Conservation (phyloP, 148 eudicot species). For the Oxyria digyna region DNA sequence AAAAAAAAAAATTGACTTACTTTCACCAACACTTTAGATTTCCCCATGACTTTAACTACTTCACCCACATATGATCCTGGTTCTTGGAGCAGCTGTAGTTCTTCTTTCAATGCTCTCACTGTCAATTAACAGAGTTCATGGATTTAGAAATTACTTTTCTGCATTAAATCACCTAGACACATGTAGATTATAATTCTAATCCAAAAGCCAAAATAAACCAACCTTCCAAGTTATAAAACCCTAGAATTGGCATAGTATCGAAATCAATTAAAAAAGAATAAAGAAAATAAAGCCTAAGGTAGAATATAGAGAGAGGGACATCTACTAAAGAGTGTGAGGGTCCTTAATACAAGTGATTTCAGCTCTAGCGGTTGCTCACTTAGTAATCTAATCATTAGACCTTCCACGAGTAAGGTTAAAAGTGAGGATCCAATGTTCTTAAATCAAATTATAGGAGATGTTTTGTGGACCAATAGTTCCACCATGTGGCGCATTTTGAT, state of each 20-base stretch:
- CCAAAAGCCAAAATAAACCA: neutral
- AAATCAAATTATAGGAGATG: too few relatives aligned
- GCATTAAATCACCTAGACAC: neutral
- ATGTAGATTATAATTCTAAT: neutral
- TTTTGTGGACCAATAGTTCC: too few relatives aligned
- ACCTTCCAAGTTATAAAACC: neutral
- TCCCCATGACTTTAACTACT: slow-evolving; percentile 58
- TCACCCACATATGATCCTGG: slow-evolving; percentile 62
- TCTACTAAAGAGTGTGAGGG: too few relatives aligned
- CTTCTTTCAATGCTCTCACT: slow-evolving; percentile 40
- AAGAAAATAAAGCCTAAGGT: neutral
- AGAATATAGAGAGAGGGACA: too few relatives aligned
- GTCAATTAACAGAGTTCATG: slow-evolving; percentile 1
- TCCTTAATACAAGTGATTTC: too few relatives aligned
- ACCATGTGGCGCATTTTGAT: too few relatives aligned
- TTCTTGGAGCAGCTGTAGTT: slow-evolving; percentile 41
- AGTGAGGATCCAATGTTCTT: too few relatives aligned
- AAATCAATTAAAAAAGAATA: neutral
- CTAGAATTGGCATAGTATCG: neutral
- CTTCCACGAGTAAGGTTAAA: too few relatives aligned
- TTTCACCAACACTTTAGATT: slow-evolving; percentile 38
- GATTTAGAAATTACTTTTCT: neutral
- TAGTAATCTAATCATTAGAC: too few relatives aligned
- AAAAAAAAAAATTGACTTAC: slow-evolving; percentile 8
- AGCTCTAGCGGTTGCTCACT: too few relatives aligned